phyloP scores from a whole-genome alignment of 768 basidiomycete genomes.

The Phallus indusiatus region DNA sequence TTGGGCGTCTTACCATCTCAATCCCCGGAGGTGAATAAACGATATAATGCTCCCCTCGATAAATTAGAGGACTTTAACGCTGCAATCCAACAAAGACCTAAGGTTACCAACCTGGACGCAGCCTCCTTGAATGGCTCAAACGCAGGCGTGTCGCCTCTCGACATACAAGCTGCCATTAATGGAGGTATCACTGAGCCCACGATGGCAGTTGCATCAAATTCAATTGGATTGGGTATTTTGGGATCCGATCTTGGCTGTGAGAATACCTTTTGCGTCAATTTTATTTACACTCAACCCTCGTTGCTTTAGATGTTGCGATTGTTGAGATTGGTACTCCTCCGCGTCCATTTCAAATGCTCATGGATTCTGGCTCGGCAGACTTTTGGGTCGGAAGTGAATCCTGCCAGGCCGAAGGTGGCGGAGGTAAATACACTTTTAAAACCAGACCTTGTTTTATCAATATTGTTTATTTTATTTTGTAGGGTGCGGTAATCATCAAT shows the following conservation, averaged over 20 bases:
- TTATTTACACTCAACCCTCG: conserved; percentile 10
- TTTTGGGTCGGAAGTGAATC: conserved; percentile 53
- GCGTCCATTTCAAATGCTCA: conserved; percentile 43
- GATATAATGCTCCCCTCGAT: not conserved
- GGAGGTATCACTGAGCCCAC: conserved; percentile 36
- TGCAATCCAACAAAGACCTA: not conserved
- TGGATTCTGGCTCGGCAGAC: conserved; percentile 67
- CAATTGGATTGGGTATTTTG: conserved; percentile 65
- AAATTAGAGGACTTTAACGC: not conserved
- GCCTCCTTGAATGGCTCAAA: not conserved
- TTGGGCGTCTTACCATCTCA: conserved; percentile 26
- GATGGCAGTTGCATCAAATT: conserved; percentile 34
- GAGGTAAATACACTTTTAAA: conserved; percentile 7
- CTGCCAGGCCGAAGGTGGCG: conserved; percentile 28
- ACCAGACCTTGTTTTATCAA: not conserved
- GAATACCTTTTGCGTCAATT: conserved; percentile 5
- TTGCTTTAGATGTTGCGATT: conserved; percentile 24
- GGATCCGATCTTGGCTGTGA: conserved; percentile 43
- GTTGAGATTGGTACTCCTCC: conserved; percentile 62
- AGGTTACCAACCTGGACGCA: not conserved
- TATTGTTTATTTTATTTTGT: not conserved
- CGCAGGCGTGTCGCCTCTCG: conserved; percentile 26
- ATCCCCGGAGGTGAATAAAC: not conserved
- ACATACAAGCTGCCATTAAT: conserved; percentile 25
- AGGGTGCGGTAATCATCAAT: conserved; percentile 46